phyloP scores from a whole-genome alignment of 345 rosid genomes.

The Moricandia moricandioides region DNA sequence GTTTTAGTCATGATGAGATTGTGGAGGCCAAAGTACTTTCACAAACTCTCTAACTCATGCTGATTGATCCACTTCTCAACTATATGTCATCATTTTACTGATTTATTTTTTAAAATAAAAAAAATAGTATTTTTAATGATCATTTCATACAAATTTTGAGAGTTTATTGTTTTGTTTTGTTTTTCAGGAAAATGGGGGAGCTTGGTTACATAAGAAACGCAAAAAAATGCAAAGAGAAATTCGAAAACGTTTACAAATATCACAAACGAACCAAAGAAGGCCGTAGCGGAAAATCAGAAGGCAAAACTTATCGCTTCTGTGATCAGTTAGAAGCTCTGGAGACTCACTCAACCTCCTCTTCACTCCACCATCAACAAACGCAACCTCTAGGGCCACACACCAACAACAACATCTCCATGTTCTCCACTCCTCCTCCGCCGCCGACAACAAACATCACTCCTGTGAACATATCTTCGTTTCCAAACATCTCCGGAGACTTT shows the following conservation, averaged over 20 bases:
- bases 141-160: neutral
- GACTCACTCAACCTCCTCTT: constrained; percentile 26
- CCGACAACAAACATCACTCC: constrained; percentile 26
- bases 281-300: constrained; percentile 60
- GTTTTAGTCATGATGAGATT: constrained; percentile 30
- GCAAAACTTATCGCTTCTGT: constrained; percentile 72
- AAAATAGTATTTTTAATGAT: neutral
- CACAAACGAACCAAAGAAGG: constrained; percentile 91
- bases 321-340: constrained; percentile 81
- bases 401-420: constrained; percentile 12
- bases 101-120: neutral
- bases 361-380: constrained; percentile 22
- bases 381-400: constrained; percentile 16
- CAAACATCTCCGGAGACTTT: constrained; percentile 42
- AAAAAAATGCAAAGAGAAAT: constrained; percentile 93
- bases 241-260: constrained; percentile 89
- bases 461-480: constrained; percentile 27
- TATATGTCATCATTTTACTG: neutral
- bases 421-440: constrained; percentile 46
- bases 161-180: neutral
- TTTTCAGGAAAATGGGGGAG: constrained; percentile 65
- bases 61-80: constrained; percentile 26
- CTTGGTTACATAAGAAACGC: constrained; percentile 73
- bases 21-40: constrained; percentile 13
- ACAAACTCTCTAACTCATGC: constrained; percentile 26